Base-by-base conservation (phyloP, 2,329 filamentous ascomycete genomes). In the Dactylellina sp. region DNA sequence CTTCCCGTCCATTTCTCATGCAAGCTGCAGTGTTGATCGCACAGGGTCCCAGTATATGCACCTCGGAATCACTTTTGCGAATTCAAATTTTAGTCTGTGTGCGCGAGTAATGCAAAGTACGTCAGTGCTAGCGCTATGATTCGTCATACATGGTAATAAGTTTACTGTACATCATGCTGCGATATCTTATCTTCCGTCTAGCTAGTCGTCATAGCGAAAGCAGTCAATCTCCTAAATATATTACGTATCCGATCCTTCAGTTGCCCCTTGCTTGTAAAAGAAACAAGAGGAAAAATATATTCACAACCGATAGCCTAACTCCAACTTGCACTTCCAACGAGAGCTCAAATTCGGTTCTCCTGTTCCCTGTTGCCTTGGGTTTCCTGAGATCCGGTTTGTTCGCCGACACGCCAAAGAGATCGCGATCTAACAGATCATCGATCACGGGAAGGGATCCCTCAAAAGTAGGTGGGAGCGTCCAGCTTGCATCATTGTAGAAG, bases 401-500 rank as follows among this genome's bases (percentile, higher is more conserved):
- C 0, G 83, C 82, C 3, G 81, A 81, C n/a, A 81, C 76, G 25
- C 80, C 77, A 2, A 82, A 82, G 0, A 82, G 82, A 24, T 72
- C 68, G 24, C 18, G 20, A 37, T 59, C 46, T 66, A 83, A 78
- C 5, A 78, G 71, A 18, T 75, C 39, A 18, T 80, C 79, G 1
- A 81, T 82, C 64, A 84, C 81, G 46, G 80, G 75, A 18, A 82
- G 75, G 28, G 79, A 80, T 37, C 80, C 79, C 24, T 78, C 81
- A 74, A 84, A 82, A 11, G 44, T 65, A 20, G 78, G 81, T 16
- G 80, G 76, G 20, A 79, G 79, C 35, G 80, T 79, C 80, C 82
- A 85, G 28, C 76, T 78, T 2, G 82, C 79, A 65, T 84, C 72
- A 39, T 79, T 81, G 78, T 82, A 82, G 22, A 84, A 79, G 0